These are phyloP conservation scores for Stagonosporopsis vannaccii DNA, from an alignment of 2,329 filamentous ascomycete species.

Conservation along the genomic window DNA sequence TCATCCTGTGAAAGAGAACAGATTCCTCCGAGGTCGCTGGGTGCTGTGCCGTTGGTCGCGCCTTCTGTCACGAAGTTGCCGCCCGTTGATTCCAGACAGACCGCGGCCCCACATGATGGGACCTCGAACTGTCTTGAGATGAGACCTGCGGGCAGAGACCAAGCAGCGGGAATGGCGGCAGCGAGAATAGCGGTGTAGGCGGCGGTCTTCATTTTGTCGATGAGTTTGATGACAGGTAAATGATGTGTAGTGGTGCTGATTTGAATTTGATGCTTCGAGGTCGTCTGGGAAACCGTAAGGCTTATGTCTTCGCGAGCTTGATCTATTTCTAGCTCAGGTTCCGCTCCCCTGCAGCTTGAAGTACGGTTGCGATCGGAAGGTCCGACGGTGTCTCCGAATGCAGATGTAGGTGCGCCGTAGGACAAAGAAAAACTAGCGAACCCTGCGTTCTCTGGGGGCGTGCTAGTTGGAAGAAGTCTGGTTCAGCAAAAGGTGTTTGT, in stretches of 20 bases:
- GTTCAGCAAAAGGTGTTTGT: background rate
- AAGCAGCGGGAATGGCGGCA: slow-evolving; percentile 15
- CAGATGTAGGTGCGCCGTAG: slow-evolving; percentile 22
- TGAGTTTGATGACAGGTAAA: background rate
- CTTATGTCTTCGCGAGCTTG: slow-evolving; percentile 8
- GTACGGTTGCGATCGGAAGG: slow-evolving; percentile 21
- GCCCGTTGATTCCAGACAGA: slow-evolving; percentile 21
- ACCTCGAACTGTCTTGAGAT: slow-evolving; percentile 7
- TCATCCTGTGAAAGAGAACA: slow-evolving; percentile 27
- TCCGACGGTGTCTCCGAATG: slow-evolving; percentile 22
- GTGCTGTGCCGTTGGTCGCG: slow-evolving; percentile 10
- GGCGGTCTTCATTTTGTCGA: slow-evolving; percentile 20
- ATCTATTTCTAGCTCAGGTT: slow-evolving; percentile 20
- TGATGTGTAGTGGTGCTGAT: background rate
- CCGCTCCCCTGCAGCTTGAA: slow-evolving; percentile 18
- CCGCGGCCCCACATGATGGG: slow-evolving; percentile 26
- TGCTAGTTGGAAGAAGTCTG: slow-evolving; percentile 5
- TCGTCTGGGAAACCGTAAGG: slow-evolving; percentile 10
- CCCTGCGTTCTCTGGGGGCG: slow-evolving; percentile 1
- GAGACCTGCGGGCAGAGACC: slow-evolving; percentile 15
- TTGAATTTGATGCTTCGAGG: slow-evolving; percentile 4
- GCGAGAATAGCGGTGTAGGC: slow-evolving; percentile 17
- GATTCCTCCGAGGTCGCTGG: slow-evolving; percentile 19
- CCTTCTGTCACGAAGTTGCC: slow-evolving; percentile 16
- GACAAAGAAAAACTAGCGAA: slow-evolving; percentile 25